Base-by-base conservation (phyloP, 306 rosid genomes). In the Lotus japonicus region DNA sequence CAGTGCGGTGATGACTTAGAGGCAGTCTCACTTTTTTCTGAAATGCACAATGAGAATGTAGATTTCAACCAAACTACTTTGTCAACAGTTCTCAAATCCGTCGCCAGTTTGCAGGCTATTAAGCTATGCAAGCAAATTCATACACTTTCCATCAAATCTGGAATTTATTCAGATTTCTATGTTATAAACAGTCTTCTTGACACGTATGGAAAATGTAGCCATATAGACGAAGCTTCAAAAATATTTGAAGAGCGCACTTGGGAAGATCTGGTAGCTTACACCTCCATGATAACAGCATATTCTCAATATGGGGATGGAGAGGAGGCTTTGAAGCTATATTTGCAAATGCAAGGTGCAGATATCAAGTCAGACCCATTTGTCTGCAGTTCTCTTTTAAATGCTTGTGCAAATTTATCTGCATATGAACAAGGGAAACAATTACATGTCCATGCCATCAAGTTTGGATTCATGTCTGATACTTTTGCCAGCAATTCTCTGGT, bases 401-500 rank as follows among this genome's bases (percentile, higher is more conserved):
- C 96, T 28, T 90, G 94, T 74, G 91, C 97, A 16, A 86, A 83
- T 77, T 74, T 92, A 36, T 90, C 97, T 0, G 96, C 97, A 7
- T 88, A 88, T 60, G 97, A 88, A 65, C 96, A 88, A 77, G 98
- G 97, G 53, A 92, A 88, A 82, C 96, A 90, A 74, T 72, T 92
- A 64, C 98, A 92, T 55, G 97, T 85, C 80, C 98, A 86, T 26
- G 51, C 84, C 48, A 73, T 89, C 55, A 89, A 90, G 85, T 81
- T 85, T 63, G 98, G 98, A 39, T 84, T 86, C 68, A 74, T 89
- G 79, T 84, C 84, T 19, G 98, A 92, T 72, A 66, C 79, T 78
- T 92, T 89, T 82, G 89, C 97, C 1, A 92, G 96, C 63, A 92
- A 86, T 75, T 92, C 98, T 72, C 86, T 92, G 10, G 98, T 88